Percentiles rank a stretch among this genome's conserved stretches.
Evolutionary conservation across 768 basidiomycete genomes (phyloP).

Genomic region (Coprinopsis sp.): DNA sequence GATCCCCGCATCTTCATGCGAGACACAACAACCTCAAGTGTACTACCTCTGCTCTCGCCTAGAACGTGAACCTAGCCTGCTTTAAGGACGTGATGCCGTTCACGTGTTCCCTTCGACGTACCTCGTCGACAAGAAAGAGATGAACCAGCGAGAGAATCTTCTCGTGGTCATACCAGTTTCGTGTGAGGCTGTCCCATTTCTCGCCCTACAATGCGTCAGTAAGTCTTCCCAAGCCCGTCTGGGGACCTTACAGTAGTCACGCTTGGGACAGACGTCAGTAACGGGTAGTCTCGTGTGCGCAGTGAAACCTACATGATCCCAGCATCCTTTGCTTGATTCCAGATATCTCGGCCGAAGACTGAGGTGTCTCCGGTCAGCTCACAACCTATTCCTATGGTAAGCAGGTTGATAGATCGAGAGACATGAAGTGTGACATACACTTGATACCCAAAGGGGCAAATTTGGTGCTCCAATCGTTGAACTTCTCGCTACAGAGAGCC

Average conservation of each 20-base stretch:
- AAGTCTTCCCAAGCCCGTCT: not conserved
- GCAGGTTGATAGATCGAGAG: not conserved
- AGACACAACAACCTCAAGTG: constrained; percentile 90
- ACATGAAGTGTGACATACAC: constrained; percentile 42
- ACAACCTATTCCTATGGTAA: constrained; percentile 47
- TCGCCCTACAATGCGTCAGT: constrained; percentile 55
- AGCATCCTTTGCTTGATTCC: constrained; percentile 71
- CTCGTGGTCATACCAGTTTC: constrained; percentile 77
- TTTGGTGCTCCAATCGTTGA: constrained; percentile 78
- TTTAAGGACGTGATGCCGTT: too few relatives aligned
- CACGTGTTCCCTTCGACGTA: too few relatives aligned
- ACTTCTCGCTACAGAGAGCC: constrained; percentile 86
- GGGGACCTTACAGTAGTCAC: constrained; percentile 69
- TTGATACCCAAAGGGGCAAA: constrained; percentile 72
- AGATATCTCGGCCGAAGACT: constrained; percentile 55
- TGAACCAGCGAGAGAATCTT: constrained; percentile 65
- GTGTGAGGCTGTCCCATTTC: constrained; percentile 93
- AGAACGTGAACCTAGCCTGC: constrained; percentile 89
- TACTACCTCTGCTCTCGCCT: constrained; percentile 86
- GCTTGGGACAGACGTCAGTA: constrained; percentile 29
- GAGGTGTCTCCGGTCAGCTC: constrained; percentile 93
- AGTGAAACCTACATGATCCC: constrained; percentile 67
- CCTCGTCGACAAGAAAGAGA: constrained; percentile 91
- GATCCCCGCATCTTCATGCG: constrained; percentile 81
- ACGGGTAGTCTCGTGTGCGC: not conserved